Percentiles rank a stretch among this genome's conserved stretches.
phyloP scores from a whole-genome alignment of 768 basidiomycete genomes.

The Infundibulicybe gibba region DNA sequence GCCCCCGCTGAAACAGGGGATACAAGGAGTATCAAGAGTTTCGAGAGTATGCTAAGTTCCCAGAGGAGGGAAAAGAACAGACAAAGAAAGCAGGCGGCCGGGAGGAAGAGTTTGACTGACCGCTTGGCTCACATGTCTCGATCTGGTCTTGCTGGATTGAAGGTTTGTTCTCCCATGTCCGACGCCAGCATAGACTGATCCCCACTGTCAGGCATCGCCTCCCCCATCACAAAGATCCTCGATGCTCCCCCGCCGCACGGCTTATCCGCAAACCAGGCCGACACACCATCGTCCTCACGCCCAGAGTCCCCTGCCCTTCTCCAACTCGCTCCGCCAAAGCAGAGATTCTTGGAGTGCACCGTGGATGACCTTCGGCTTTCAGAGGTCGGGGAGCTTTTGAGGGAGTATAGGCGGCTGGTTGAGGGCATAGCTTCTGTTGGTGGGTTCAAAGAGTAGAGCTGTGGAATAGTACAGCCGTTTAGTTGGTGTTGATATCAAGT shows the following conservation, averaged over 20 bases:
- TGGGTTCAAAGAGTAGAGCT: slow-evolving; percentile 47
- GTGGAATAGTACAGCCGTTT: too few relatives aligned
- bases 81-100: slow-evolving; percentile 11
- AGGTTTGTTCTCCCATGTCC: slow-evolving; percentile 19
- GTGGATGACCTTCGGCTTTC: slow-evolving; percentile 76
- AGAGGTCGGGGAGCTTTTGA: slow-evolving; percentile 77
- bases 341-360: slow-evolving; percentile 67
- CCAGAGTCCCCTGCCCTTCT: slow-evolving; percentile 30
- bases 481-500: background rate
- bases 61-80: slow-evolving; percentile 22
- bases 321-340: slow-evolving; percentile 57
- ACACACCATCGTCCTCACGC: slow-evolving; percentile 33
- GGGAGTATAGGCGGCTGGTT: slow-evolving; percentile 78
- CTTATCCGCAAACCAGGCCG: too few relatives aligned
- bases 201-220: slow-evolving; percentile 15
- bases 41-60: slow-evolving; percentile 79
- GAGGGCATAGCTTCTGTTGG: slow-evolving; percentile 59
- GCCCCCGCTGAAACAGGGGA: slow-evolving; percentile 44
- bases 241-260: slow-evolving; percentile 6
- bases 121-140: slow-evolving; percentile 72
- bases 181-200: slow-evolving; percentile 4
- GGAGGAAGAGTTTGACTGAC: slow-evolving; percentile 76
- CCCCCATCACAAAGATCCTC: slow-evolving; percentile 24
- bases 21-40: slow-evolving; percentile 76
- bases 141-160: slow-evolving; percentile 43